These are phyloP conservation scores for Ceratocystis huliohia DNA, from an alignment of 2,329 filamentous ascomycete species.

Conservation along the genomic window DNA sequence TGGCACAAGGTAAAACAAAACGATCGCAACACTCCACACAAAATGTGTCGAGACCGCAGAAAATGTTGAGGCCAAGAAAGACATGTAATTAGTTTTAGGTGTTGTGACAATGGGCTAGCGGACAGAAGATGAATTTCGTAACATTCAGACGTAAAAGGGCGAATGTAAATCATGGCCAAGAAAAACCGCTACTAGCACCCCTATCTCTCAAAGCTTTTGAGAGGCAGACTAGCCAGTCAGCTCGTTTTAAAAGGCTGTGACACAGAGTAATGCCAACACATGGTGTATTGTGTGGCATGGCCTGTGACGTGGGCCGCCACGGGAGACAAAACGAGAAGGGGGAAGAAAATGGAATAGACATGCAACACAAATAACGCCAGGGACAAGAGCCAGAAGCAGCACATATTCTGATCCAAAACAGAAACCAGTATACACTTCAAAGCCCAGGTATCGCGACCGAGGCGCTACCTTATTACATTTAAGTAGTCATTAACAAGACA, in stretches of 20 bases:
- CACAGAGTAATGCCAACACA: neutral
- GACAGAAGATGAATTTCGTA: constrained; percentile 4
- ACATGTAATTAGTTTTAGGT: constrained; percentile 12
- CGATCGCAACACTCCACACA: neutral
- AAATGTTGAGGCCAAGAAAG: neutral
- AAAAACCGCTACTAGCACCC: neutral
- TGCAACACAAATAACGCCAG: neutral
- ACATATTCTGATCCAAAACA: neutral
- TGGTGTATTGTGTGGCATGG: neutral
- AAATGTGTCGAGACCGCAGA: neutral
- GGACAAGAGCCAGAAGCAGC: neutral
- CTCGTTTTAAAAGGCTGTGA: neutral
- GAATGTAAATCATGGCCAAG: neutral
- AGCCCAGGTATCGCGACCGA: neutral
- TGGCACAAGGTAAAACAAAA: neutral
- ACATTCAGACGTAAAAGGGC: constrained; percentile 10
- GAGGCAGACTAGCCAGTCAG: neutral
- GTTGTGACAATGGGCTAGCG: constrained; percentile 10
- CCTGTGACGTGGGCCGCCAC: neutral
- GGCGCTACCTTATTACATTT: neutral
- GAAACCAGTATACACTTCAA: neutral
- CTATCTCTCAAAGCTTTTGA: constrained; percentile 4
- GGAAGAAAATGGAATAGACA: neutral
- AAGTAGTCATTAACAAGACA: constrained; percentile 1
- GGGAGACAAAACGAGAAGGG: constrained; percentile 1